Conservation (phyloP, 257 asterid genomes). For the Penstemon eatonii region DNA sequence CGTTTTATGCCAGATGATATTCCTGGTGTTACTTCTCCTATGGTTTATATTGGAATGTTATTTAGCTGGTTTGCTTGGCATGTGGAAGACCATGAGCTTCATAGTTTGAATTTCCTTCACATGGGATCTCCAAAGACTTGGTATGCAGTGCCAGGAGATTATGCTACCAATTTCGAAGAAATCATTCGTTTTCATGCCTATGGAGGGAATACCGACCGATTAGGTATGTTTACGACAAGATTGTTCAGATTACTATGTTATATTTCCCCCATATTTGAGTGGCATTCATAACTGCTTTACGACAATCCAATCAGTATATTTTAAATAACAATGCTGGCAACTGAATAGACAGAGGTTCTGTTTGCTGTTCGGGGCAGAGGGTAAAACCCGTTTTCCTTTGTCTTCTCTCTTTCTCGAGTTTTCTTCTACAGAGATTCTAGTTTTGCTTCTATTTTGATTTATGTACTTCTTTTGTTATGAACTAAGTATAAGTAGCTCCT, state of each 20-base stretch:
- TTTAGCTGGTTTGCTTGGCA: slow-evolving; percentile 99
- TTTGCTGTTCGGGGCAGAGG: background rate
- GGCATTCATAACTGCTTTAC: background rate
- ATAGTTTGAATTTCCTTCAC: slow-evolving; percentile 94
- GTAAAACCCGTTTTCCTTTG: background rate
- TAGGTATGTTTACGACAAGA: slow-evolving; percentile 42
- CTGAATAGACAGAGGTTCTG: background rate
- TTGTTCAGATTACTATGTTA: background rate
- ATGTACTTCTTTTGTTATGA: background rate
- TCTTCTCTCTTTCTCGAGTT: background rate
- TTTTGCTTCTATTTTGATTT: background rate
- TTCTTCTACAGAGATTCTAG: slow-evolving; percentile 7
- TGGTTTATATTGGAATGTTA: slow-evolving; percentile 96
- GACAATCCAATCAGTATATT: slow-evolving; percentile 3
- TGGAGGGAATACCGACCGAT: slow-evolving; percentile 69
- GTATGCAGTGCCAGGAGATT: slow-evolving; percentile 95
- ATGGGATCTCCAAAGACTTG: slow-evolving; percentile 95
- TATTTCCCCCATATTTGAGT: background rate
- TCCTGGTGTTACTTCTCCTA: slow-evolving; percentile 99
- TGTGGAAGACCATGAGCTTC: slow-evolving; percentile 99
- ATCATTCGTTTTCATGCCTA: slow-evolving; percentile 67
- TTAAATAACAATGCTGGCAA: background rate
- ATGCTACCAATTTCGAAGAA: slow-evolving; percentile 86
- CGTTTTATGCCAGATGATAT: slow-evolving; percentile 99
- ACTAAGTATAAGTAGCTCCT: background rate